Base-by-base conservation (phyloP, 805 yeast genomes). In the Yamadazyma insecticola region DNA sequence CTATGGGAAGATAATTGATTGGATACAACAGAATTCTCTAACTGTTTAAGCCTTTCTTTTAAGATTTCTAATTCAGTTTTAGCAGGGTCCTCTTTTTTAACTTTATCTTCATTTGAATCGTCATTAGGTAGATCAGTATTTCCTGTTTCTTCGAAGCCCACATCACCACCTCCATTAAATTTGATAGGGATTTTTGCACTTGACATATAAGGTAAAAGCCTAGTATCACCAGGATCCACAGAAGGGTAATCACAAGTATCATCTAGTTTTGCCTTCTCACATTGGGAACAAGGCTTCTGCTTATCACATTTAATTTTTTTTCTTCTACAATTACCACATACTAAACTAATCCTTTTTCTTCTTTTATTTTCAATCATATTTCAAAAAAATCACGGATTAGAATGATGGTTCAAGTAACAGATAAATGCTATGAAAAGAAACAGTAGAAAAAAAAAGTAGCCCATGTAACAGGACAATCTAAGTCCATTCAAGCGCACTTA, bases 311-410 rank as follows among this genome's bases (percentile, higher is more conserved):
- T 53, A 37, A 58, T 48, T 41, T 60, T 60, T 31, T 54, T 48
- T 32, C 47, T 43, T 31, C 56, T 54, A 40, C 67, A 60, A 36
- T 51, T 51, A 23, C 45, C 44, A 37, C 67, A 60, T 6, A 60
- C 72, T 4, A 68, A 49, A 6, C 59, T 49, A 36, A 58, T 48
- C 16, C 72, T 53, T 31, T 64, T 68, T 15, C 64, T 40, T 41
- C 35, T 39, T 23, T 44, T 47, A 2, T 23, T 16, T 29, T 15
- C 10, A 15, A n/a, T 21, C 32, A 16, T 14, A 13, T n/a, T n/a
- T n/a, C n/a, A n/a, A n/a, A n/a, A n/a, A n/a, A n/a, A n/a, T n/a
- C n/a, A n/a, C n/a, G n/a, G n/a, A n/a, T n/a, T n/a, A n/a, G n/a
- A n/a, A n/a, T n/a, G n/a, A n/a, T n/a, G n/a, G n/a, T n/a, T n/a